phyloP scores from a whole-genome alignment of 2,329 filamentous ascomycete genomes.

The Drechslerella dactyloides region DNA sequence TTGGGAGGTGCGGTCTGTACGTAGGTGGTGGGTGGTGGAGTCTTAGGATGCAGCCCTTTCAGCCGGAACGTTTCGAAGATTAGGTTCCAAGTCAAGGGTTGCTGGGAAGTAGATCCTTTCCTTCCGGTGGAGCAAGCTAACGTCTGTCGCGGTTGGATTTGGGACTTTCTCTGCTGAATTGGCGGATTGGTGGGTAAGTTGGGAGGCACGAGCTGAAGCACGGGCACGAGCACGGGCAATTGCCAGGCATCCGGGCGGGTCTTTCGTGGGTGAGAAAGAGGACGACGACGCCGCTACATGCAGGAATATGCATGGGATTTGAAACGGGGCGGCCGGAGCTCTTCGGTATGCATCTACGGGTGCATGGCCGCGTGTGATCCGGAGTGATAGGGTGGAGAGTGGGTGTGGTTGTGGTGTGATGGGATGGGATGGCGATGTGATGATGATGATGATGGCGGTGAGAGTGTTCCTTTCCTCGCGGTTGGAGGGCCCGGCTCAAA shows the following conservation, averaged over 20 bases:
- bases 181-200: constrained; percentile 10
- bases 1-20: background rate
- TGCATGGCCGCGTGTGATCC: background rate
- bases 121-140: constrained; percentile 31
- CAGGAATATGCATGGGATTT: background rate
- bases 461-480: background rate
- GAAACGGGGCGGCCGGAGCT: constrained; percentile 2
- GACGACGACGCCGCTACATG: background rate
- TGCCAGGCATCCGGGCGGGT: background rate
- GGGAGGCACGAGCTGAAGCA: constrained; percentile 29
- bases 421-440: background rate
- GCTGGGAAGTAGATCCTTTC: constrained; percentile 39
- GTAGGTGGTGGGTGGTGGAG: constrained; percentile 19
- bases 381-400: background rate
- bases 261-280: background rate
- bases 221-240: constrained; percentile 8
- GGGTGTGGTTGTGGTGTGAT: constrained; percentile 1
- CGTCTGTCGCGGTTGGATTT: background rate
- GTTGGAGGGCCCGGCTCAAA: background rate
- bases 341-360: background rate
- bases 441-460: background rate
- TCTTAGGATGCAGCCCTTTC: constrained; percentile 44
- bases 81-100: constrained; percentile 49
- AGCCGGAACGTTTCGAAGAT: constrained; percentile 47
- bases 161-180: background rate